phyloP scores from a whole-genome alignment of 2,329 filamentous ascomycete species.

The Phyllosticta paracitricarpa region DNA sequence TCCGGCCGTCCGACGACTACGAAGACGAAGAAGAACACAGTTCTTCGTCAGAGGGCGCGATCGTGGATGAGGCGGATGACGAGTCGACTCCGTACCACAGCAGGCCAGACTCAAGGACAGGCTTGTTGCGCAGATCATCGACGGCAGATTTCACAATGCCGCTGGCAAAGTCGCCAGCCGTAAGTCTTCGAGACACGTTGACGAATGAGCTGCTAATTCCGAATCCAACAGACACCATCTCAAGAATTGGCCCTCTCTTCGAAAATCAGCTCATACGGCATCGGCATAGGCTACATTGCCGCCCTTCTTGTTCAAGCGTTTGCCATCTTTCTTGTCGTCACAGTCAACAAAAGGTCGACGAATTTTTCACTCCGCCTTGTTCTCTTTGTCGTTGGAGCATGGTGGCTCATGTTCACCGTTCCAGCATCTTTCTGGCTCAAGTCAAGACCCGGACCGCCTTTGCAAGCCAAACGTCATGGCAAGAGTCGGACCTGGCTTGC shows the following conservation, averaged over 20 bases:
- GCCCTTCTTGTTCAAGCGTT: slow-evolving; percentile 75
- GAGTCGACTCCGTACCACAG: neutral
- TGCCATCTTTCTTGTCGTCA: slow-evolving; percentile 65
- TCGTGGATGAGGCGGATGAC: slow-evolving; percentile 10
- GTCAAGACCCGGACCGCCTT: slow-evolving; percentile 75
- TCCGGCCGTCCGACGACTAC: slow-evolving; percentile 20
- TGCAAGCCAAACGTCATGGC: slow-evolving; percentile 19
- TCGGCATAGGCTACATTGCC: slow-evolving; percentile 87
- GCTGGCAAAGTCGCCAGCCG: slow-evolving; percentile 3
- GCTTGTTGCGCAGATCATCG: slow-evolving; percentile 1
- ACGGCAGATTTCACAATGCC: neutral
- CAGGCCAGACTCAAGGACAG: neutral
- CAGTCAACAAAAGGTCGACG: slow-evolving; percentile 53
- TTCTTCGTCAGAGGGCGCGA: neutral
- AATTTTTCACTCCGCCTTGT: slow-evolving; percentile 80
- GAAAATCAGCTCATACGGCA: slow-evolving; percentile 81
- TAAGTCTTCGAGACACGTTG: neutral
- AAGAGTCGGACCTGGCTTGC: slow-evolving; percentile 46
- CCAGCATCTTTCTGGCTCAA: slow-evolving; percentile 82
- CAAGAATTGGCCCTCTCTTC: slow-evolving; percentile 74
- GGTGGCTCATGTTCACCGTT: slow-evolving; percentile 90
- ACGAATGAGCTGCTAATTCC: neutral
- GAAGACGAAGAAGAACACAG: slow-evolving; percentile 19
- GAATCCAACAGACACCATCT: slow-evolving; percentile 31
- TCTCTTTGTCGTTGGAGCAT: slow-evolving; percentile 74